Evolutionary conservation across 2,329 filamentous ascomycete genomes (phyloP), one percentile per base, ranked within the genome.

Genomic region (Penicillium brasilianum): DNA sequence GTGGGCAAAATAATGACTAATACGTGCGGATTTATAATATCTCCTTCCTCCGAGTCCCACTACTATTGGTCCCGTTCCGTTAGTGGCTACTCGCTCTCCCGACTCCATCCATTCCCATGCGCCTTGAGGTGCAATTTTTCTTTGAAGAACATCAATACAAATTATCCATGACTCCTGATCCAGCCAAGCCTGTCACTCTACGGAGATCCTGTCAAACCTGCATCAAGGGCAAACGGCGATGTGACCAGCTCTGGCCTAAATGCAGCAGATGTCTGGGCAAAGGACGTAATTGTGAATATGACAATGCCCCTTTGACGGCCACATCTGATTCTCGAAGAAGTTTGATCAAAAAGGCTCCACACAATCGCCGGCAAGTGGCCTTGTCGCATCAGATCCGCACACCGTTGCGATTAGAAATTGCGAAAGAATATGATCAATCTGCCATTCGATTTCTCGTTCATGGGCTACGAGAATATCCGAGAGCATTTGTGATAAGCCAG

Each of bases 381-480:
- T 25, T 44, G 41, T 7, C 20, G 3, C 22, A 44, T 44, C 41
- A 14, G 18, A 25, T 44, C 2, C 20, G 13, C 20, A 10, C 41
- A 25, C 41, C 41, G n/a, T 25, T 16, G 41, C 18, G 10, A 25
- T 20, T 44, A 20, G 41, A 44, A 20, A 44, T 44, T 9, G 20
- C 20, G 20, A 44, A 44, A 18, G 37, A 39, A 43, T 71, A 68
- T 49, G 53, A 69, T 3, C 60, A 43, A 18, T 22, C 60, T 3
- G 64, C 66, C 9, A 64, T 72, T 36, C 39, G 49, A n/a, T 66
- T 71, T 25, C 59, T 72, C 0, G 60, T 70, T 5, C 55, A 64
- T 9, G 63, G 66, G 11, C 61, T 73, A 49, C 65, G 62, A 1
- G 50, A 57, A 2, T 59, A 69, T 9, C 69, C 71, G 0, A 39